phyloP scores from a whole-genome alignment of 2,329 filamentous ascomycete genomes.

The Conoideocrella luteorostrata region DNA sequence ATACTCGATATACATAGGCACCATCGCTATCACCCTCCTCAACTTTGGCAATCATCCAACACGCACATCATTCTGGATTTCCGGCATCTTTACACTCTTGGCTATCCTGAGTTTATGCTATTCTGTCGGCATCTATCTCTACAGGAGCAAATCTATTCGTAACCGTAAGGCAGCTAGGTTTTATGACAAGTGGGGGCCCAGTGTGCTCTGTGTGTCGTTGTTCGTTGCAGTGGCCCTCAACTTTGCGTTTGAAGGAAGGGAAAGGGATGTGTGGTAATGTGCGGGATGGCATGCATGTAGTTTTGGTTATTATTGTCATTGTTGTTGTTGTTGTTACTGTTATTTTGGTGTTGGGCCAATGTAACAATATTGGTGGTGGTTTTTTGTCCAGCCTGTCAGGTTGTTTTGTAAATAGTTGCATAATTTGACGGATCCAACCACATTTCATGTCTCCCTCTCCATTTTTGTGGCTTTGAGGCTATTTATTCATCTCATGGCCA shows the following conservation, averaged over 20 bases:
- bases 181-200: slow-evolving; percentile 86
- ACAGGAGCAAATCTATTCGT: slow-evolving; percentile 80
- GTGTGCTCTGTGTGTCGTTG: slow-evolving; percentile 64
- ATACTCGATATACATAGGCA: slow-evolving; percentile 89
- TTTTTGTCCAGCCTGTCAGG: neutral
- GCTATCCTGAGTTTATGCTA: slow-evolving; percentile 77
- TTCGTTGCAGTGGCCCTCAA: slow-evolving; percentile 71
- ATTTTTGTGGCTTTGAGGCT: too few relatives aligned
- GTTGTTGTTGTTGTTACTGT: too few relatives aligned
- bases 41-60: slow-evolving; percentile 65
- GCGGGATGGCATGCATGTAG: neutral
- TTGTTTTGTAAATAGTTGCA: neutral
- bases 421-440: neutral
- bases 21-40: slow-evolving; percentile 75
- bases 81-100: slow-evolving; percentile 75
- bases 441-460: neutral
- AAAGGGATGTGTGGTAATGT: slow-evolving; percentile 48
- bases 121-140: slow-evolving; percentile 76
- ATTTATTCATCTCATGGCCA: too few relatives aligned
- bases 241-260: slow-evolving; percentile 70
- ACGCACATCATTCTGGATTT: slow-evolving; percentile 56
- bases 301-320: neutral
- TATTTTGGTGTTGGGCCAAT: too few relatives aligned
- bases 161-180: slow-evolving; percentile 79
- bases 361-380: neutral